Conservation (phyloP, 2,329 filamentous ascomycete genomes). For the Sphaerulina musiva region DNA sequence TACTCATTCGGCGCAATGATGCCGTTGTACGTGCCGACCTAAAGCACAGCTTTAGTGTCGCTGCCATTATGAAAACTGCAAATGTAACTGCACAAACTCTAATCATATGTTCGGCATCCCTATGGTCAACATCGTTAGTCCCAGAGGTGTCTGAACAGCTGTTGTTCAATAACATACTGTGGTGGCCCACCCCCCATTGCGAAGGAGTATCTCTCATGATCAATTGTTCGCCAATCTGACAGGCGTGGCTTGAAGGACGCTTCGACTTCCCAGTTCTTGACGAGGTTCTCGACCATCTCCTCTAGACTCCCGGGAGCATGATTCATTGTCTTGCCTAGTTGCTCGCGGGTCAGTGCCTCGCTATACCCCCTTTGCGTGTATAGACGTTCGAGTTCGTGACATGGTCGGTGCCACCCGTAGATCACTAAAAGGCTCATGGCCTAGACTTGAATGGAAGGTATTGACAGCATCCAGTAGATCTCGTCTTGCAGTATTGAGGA, state of each 20-base stretch:
- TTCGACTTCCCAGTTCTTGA: conserved; percentile 69
- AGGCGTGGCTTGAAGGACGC: conserved; percentile 60
- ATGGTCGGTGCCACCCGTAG: background rate
- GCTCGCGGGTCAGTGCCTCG: conserved; percentile 9
- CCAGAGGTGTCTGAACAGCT: background rate
- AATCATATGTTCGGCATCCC: conserved; percentile 57
- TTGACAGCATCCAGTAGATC: background rate
- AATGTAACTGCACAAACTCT: conserved; percentile 26
- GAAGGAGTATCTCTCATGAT: conserved; percentile 54
- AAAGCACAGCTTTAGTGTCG: background rate
- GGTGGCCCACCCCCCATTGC: conserved; percentile 56
- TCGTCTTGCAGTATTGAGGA: background rate
- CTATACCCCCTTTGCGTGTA: background rate
- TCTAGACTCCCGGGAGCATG: conserved; percentile 54
- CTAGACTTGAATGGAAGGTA: background rate
- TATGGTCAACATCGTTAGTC: conserved; percentile 5
- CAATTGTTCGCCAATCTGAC: conserved; percentile 60
- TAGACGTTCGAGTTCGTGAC: background rate
- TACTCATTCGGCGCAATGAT: conserved; percentile 58
- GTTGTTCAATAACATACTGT: conserved; percentile 30
- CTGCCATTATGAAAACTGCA: background rate
- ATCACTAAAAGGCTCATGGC: background rate
- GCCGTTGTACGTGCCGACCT: conserved; percentile 62
- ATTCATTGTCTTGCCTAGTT: conserved; percentile 51
- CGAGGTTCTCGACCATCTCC: conserved; percentile 59